Evolutionary conservation across 2,329 filamentous ascomycete species (phyloP), one percentile per base, ranked within the genome.

Genomic region (Fusarium buharicum): DNA sequence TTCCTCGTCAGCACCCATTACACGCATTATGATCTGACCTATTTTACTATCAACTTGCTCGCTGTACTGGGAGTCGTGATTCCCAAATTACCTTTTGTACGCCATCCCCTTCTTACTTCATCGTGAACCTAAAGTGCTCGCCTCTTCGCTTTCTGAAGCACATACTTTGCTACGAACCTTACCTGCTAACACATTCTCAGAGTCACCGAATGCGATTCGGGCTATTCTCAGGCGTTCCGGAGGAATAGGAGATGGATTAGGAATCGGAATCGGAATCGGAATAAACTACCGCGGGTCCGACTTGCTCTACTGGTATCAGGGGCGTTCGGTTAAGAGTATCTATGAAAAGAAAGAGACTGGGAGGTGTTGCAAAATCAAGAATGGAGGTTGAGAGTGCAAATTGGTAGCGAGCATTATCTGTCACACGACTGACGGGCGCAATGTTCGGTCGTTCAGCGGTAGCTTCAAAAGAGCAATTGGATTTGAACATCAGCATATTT

Each of bases 1-100:
- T 99, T 99, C 77, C 85, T 99, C 52, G 83, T 98, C 71, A 98
- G 94, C 84, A 99, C 95, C 20, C 95, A 99, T 79, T 99, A 98
- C 79, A 98, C 95, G 41, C 94, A 98, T 79, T 99, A 98, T 82
- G 94, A 97, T 78, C 78, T 97, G 75, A 91, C 92, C 39, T 98
- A 97, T 79, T 99, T 99, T 75, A 92, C 91, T 71, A 95, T 99
- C 81, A 99, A 99, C 81, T 94, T 96, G 75, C 80, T 97, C 71
- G 95, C 95, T 53, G 91, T 96, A 34, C 81, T 99, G 73, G 92
- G 85, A 39, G 95, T 99, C 52, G 91, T 99, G 56, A 95, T 99
- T 74, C 95, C 95, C 36, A 99, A 99, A 80, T 81, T 99, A 68
- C 95, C 95, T 68, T 94, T 91, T 75, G 94, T 98, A 84, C 77